phyloP scores from a whole-genome alignment of 352 stramenopile species.

The Phytophthora constricta region DNA sequence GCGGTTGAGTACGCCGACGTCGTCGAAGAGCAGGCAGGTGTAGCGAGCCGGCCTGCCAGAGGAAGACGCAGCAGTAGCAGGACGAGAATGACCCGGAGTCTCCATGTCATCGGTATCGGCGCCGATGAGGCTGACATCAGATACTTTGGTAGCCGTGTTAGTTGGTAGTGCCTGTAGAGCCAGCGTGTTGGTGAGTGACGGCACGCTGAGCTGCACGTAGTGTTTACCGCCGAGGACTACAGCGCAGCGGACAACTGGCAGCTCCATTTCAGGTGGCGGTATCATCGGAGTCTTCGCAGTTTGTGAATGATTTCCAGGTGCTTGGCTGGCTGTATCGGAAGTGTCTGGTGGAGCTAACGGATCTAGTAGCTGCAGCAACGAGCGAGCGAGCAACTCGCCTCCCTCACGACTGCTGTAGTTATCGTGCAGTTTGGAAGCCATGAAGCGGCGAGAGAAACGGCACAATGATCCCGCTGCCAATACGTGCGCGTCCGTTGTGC shows the following conservation, averaged over 20 bases:
- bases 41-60: constrained; percentile 40
- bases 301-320: constrained; percentile 23
- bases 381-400: constrained; percentile 68
- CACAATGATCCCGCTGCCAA: constrained; percentile 73
- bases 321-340: constrained; percentile 14
- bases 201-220: constrained; percentile 80
- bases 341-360: constrained; percentile 33
- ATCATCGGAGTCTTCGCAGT: constrained; percentile 35
- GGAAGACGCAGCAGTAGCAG: constrained; percentile 15
- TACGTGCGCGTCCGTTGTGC: constrained; percentile 85
- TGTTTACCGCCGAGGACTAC: constrained; percentile 57
- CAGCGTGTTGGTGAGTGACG: constrained; percentile 70
- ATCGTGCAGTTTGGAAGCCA: constrained; percentile 77
- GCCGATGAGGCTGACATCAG: constrained; percentile 30
- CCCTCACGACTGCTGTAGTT: constrained; percentile 82
- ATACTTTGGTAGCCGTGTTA: constrained; percentile 31
- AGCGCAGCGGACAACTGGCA: constrained; percentile 62
- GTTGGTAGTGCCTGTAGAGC: constrained; percentile 66
- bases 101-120: constrained; percentile 19
- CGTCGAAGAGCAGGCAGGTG: constrained; percentile 76
- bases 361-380: constrained; percentile 76
- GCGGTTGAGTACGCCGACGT: constrained; percentile 73
- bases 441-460: constrained; percentile 85
- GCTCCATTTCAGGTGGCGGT: constrained; percentile 70
- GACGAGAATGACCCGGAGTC: constrained; percentile 17